Evolutionary conservation across 768 basidiomycete species (phyloP), one percentile per base, ranked within the genome.

Genomic region (Cystofilobasidium capitatum): DNA sequence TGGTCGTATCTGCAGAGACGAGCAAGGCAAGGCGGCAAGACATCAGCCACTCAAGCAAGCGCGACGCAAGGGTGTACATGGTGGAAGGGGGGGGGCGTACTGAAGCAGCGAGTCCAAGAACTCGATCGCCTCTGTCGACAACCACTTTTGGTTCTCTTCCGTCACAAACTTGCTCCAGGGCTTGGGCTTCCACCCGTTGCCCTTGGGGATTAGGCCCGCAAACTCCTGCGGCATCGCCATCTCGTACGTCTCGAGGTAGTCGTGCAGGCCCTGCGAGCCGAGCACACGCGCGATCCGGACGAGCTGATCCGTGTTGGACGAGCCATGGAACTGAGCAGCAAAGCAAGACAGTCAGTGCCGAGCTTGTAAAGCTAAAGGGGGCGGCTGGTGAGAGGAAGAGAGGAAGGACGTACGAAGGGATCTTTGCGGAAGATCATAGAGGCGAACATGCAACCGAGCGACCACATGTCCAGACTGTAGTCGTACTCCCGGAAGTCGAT

Each of bases 351-450:
- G 40, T 20, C 10, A 42, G 40, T 10, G 10, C 40, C n/a, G n/a
- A n/a, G n/a, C n/a, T n/a, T n/a, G n/a, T n/a, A 42, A 42, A 10
- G 20, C 40, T 42, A 42, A 42, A 10, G 40, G 10, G 16, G 51
- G 51, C 29, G 6, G 14, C 22, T 22, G 3, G 22, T 1, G 9
- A 49, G n/a, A n/a, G n/a, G n/a, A 49, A 26, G 14, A 7, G 24
- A 20, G 26, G 51, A 16, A 13, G 24, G 51, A 33, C 51, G 26
- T 33, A 55, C 51, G 14, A 66, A 73, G 31, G 94, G 94, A 76
- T 97, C 94, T 77, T 97, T 97, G 72, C 94, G 86, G 84, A 98
- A 97, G 74, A 98, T 97, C 94, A 98, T 97, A 22, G 89, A 91
- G 12, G 94, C 94, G 77, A 94, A 96, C 91, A 94, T 98, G 76